Base-by-base conservation (phyloP, 208 protist genomes). In the Naegleria lovaniensis region DNA sequence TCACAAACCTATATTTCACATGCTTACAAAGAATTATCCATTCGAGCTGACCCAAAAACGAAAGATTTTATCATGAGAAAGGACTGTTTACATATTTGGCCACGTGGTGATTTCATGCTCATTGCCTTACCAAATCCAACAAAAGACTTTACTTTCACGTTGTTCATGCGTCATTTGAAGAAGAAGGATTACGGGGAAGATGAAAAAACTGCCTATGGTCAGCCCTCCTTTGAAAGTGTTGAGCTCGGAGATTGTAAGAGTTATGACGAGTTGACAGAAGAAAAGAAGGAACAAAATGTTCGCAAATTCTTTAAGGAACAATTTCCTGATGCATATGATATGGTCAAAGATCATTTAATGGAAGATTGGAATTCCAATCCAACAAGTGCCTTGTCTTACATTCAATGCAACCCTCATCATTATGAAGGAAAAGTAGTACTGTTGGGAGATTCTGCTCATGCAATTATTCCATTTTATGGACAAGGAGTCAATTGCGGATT, bases 391-490 rank as follows among this genome's bases (percentile, higher is more conserved):
- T 67, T 93, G 7, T 79, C 55, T 11, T 90, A 86, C 11, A 38
- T 90, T 2, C 55, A 84, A 36, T 91, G 22, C 13, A 51, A 83
- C 52, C 91, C 89, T 51, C 36, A 92, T 91, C 55, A 88, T 33
- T 58, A 59, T 9, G n/a, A 75, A 9, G 90, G 75, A 7, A 83
- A 88, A 33, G 5, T 89, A 11, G 43, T 93, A 6, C 86, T 93
- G 22, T 43, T 93, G 40, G 92, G 92, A 67, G 92, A 93, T 87
- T 87, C 91, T 16, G 92, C 92, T 67, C 92, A 93, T 89, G 86
- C 86, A n/a, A 89, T 92, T 67, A 91, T 93, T 59, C 92, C 92
- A 38, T 93, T 93, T 59, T 93, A 92, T 90, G 92, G 92, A 55
- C 92, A 93, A 88, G 92, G 92, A 43, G 90, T 91, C 38, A 93